Conservation (phyloP, 192 early-diverging fungal species). For the Mortierella alpina region DNA sequence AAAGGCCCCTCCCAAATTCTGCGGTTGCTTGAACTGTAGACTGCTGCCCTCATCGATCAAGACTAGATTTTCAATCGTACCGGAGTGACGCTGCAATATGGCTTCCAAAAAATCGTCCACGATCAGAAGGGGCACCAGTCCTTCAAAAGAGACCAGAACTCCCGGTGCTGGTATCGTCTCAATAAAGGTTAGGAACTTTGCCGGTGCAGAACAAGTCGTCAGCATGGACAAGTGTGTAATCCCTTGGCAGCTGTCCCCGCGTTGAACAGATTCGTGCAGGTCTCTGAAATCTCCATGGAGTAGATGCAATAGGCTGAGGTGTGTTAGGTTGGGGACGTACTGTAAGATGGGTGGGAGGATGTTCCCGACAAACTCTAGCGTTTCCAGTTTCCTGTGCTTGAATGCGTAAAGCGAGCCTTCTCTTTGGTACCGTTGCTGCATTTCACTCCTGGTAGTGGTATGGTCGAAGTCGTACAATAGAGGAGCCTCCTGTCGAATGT, state of each 20-base stretch:
- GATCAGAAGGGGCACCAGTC: constrained; percentile 6
- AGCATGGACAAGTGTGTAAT: constrained; percentile 6
- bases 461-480: neutral
- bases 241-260: neutral
- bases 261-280: neutral
- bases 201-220: constrained; percentile 1
- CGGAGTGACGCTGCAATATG: constrained; percentile 5
- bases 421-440: neutral
- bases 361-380: constrained; percentile 9
- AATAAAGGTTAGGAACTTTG: constrained; percentile 13
- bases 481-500: neutral
- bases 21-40: no score
- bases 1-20: neutral
- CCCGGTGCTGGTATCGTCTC: constrained; percentile 2
- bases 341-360: constrained; percentile 17
- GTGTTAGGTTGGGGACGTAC: constrained; percentile 7
- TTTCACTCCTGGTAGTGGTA: neutral
- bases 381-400: constrained; percentile 1
- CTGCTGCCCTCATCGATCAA: neutral
- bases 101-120: constrained; percentile 22
- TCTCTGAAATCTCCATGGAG: constrained; percentile 22
- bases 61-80: constrained; percentile 13
- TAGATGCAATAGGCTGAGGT: neutral
- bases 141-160: constrained; percentile 4
- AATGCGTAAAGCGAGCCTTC: neutral